Evolutionary conservation across 148 eudicot species (phyloP), one percentile per base, ranked within the genome.

Genomic region (Polygonum maritimum): DNA sequence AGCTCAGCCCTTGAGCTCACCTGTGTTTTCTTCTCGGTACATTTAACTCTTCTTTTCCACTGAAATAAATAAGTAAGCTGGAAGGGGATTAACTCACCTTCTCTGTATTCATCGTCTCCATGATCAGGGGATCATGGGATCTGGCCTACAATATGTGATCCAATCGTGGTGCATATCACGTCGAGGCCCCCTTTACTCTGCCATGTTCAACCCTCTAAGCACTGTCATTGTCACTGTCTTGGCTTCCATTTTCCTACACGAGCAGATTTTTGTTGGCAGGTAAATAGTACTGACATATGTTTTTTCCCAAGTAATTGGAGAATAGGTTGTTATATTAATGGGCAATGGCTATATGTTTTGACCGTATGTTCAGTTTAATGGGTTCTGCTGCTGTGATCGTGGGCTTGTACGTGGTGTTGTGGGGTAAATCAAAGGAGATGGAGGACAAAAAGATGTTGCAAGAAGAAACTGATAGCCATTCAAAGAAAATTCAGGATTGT

Each of bases 201-300:
- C 97, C 2, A 84, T 90, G 97, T 92, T 92, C 83, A 87, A 80
- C 75, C 97, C 97, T 80, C 74, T 92, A 7, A 77, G 76, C 80
- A 88, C 91, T 7, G 88, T 90, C 4, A 83, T 88, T 13, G 91
- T 86, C 5, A 84, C 89, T 14, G 74, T 88, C 2, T 70, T 85
- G 8, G 92, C 91, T 41, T 79, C 88, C 74, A 79, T 88, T 8
- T 80, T 90, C 39, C 71, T 87, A 35, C 86, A 81, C 14, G 97
- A 90, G 78, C 75, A 90, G 80, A 72, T 92, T 38, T 92, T 87
- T 54, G 57, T 54, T 4, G 97, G 97, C 75, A 88, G 92, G 97
- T 88, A 83, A 41, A 3, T 8, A 21, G 3, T 19, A 40, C 40
- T 45, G 19, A 69, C n/a, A 26, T 26, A 26, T 26, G 31, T 1